phyloP scores from a whole-genome alignment of 2,329 filamentous ascomycete genomes.

The Fusarium chlamydosporum region DNA sequence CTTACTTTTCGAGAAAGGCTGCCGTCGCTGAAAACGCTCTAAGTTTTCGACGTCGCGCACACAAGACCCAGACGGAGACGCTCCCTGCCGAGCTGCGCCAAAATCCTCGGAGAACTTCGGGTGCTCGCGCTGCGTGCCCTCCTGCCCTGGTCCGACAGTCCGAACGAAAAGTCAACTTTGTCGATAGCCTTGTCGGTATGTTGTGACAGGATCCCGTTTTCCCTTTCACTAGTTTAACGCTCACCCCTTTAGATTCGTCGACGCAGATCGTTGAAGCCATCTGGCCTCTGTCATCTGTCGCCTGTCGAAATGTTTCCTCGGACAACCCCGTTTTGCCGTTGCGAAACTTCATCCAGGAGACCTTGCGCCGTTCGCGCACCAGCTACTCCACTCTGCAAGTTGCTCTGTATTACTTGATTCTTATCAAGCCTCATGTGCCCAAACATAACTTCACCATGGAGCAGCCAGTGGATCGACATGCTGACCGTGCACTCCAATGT shows the following conservation, averaged over 20 bases:
- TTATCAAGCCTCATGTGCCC: constrained; percentile 92
- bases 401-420: constrained; percentile 93
- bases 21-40: constrained; percentile 43
- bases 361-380: constrained; percentile 90
- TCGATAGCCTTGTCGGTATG: constrained; percentile 98
- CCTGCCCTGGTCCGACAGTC: constrained; percentile 86
- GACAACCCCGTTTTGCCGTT: constrained; percentile 86
- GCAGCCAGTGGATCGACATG: constrained; percentile 79
- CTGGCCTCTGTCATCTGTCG: constrained; percentile 90
- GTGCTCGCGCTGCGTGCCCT: constrained; percentile 72
- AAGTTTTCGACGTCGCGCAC: constrained; percentile 44
- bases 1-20: constrained; percentile 55
- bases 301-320: constrained; percentile 79
- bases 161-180: constrained; percentile 94
- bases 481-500: constrained; percentile 87
- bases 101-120: constrained; percentile 71
- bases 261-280: constrained; percentile 98
- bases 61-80: constrained; percentile 57
- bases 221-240: constrained; percentile 54
- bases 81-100: constrained; percentile 74
- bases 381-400: constrained; percentile 98
- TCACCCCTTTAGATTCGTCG: constrained; percentile 80
- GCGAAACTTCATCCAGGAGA: constrained; percentile 97
- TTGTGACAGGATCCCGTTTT: constrained; percentile 52
- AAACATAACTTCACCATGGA: constrained; percentile 88